Evolutionary conservation across 2,329 filamentous ascomycete genomes (phyloP).

Genomic region (Lojkania enalia): DNA sequence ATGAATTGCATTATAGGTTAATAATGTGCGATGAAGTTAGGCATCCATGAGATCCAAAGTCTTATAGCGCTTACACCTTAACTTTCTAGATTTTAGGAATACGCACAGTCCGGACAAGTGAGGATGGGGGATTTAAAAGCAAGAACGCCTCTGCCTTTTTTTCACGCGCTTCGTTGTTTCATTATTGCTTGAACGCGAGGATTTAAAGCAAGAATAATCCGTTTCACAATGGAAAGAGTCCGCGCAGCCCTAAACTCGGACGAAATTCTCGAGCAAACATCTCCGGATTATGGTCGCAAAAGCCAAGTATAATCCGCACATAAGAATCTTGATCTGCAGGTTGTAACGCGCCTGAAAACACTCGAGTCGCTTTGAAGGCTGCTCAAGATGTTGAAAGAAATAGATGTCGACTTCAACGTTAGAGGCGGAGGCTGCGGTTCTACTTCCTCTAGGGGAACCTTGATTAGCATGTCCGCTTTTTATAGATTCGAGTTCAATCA

Average conservation of each 20-base stretch:
- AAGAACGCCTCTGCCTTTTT: too few species aligned
- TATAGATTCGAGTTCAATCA: conserved; percentile 42
- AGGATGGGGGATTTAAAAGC: too few species aligned
- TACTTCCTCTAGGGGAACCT: conserved; percentile 42
- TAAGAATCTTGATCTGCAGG: conserved; percentile 36
- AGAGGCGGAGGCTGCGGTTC: conserved; percentile 44
- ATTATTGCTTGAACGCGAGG: too few species aligned
- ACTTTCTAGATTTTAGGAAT: too few species aligned
- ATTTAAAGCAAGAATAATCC: not conserved
- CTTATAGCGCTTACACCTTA: too few species aligned
- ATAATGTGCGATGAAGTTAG: too few species aligned
- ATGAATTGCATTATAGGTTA: too few species aligned
- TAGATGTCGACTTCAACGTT: conserved; percentile 43
- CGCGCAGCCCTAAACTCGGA: conserved; percentile 13
- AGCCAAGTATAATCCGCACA: conserved; percentile 39
- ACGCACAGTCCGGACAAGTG: too few species aligned
- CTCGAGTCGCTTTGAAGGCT: conserved; percentile 34
- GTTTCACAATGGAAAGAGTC: conserved; percentile 11
- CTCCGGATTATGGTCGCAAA: conserved; percentile 22
- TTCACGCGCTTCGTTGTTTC: too few species aligned
- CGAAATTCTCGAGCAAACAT: conserved; percentile 28
- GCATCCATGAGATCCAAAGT: too few species aligned
- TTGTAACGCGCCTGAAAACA: conserved; percentile 40
- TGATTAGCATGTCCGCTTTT: conserved; percentile 45
- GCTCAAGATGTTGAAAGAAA: conserved; percentile 38